phyloP scores from a whole-genome alignment of 108 stramenopile genomes.

The Pseudonitzschia multiseries region DNA sequence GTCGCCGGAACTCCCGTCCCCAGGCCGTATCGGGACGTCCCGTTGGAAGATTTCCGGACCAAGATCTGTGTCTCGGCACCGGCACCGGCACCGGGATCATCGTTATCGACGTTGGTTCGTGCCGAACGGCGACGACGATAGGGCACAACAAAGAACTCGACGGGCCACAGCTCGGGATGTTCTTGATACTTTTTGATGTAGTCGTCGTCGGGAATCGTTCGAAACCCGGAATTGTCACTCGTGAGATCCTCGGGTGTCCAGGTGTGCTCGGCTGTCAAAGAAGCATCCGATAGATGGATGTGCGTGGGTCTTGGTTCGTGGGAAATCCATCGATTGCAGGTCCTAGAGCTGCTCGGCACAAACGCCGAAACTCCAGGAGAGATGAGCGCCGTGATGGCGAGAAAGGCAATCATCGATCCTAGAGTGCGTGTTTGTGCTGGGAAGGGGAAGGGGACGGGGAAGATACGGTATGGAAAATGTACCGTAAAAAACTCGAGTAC shows the following conservation, averaged over 20 bases:
- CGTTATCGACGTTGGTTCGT: not conserved
- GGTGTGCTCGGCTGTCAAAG: not conserved
- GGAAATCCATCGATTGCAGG: not conserved
- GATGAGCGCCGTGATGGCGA: not conserved
- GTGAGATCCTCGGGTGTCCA: slow-evolving; percentile 40
- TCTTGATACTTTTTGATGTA: slow-evolving; percentile 40
- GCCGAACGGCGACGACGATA: slow-evolving; percentile 14
- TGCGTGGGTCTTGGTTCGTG: not conserved
- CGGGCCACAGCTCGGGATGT: slow-evolving; percentile 41
- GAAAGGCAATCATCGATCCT: not conserved
- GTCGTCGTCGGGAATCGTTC: slow-evolving; percentile 34
- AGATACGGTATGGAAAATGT: no score
- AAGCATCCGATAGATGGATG: not conserved
- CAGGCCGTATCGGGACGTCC: slow-evolving; percentile 37
- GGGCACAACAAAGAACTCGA: slow-evolving; percentile 40
- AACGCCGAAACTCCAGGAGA: not conserved
- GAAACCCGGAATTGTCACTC: slow-evolving; percentile 22
- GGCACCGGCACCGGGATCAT: no score
- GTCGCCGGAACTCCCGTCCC: slow-evolving; percentile 42
- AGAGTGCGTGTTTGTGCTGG: no score
- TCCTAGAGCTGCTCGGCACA: not conserved
- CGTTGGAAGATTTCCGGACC: slow-evolving; percentile 40
- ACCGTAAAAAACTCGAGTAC: no score
- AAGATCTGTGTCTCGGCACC: slow-evolving; percentile 22
- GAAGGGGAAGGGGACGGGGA: no score